Conservation (phyloP, 306 rosid species). For the Acacia melanoxylon region DNA sequence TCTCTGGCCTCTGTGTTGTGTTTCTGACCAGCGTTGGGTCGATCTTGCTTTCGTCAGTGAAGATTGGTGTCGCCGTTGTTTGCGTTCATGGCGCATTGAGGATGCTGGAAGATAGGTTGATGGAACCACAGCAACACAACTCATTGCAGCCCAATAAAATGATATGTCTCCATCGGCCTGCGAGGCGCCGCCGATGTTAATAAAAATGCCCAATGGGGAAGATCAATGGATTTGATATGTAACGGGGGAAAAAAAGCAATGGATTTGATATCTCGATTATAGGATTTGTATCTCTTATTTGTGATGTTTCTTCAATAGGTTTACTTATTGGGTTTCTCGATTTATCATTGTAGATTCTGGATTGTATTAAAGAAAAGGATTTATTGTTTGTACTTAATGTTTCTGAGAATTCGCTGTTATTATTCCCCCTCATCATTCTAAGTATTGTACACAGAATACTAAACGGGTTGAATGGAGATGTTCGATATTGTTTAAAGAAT, state of each 20-base stretch:
- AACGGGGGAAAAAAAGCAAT: background rate
- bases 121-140: slow-evolving; percentile 51
- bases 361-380: background rate
- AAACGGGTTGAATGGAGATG: background rate
- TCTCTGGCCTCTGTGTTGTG: slow-evolving; percentile 55
- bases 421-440: background rate
- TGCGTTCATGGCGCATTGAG: slow-evolving; percentile 81
- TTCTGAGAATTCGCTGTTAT: too few species aligned
- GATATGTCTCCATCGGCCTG: slow-evolving; percentile 68
- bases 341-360: background rate
- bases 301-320: slow-evolving; percentile 30
- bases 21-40: slow-evolving; percentile 92
- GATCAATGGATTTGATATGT: slow-evolving; percentile 24
- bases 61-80: slow-evolving; percentile 60
- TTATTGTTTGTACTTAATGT: too few species aligned
- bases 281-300: slow-evolving; percentile 14
- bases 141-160: slow-evolving; percentile 33
- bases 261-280: slow-evolving; percentile 35
- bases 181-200: slow-evolving; percentile 48
- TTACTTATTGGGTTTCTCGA: slow-evolving; percentile 5
- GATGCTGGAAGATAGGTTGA: slow-evolving; percentile 84
- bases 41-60: slow-evolving; percentile 64
- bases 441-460: too few species aligned
- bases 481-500: background rate
- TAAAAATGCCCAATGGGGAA: background rate